Evolutionary conservation across 305 asterid species (phyloP), one percentile per base, ranked within the genome.

Genomic region (Fraxinus latifolia): DNA sequence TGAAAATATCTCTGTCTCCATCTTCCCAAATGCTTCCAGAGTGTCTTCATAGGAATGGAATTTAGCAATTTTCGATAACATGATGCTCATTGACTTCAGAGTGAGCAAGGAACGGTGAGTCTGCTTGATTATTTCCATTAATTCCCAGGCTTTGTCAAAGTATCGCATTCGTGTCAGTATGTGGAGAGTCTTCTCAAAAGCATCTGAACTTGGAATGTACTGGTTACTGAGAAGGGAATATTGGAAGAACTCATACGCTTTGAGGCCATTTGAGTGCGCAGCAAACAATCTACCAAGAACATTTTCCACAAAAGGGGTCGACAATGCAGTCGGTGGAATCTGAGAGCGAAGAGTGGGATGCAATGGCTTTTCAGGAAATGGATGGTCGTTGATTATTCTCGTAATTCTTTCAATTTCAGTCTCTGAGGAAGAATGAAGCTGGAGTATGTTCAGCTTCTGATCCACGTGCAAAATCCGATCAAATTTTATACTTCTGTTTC

Each of bases 161-260:
- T 94, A 93, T n/a, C 96, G 96, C 99, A 96, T 96, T 34, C 98
- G 91, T 2, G 97, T 82, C 71, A 96, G 95, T 87, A 96, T 90
- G 81, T 93, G 99, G 77, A 96, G 93, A 0, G 98, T 92, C 88
- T 92, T 93, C 88, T 96, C 99, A 82, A 91, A 92, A 83, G 98
- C 97, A 84, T 87, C 99, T 0, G 98, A 87, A 76, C 90, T 94
- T 33, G 99, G 98, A 83, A 62, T 53, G 33, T 89, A 90, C 1
- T 79, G 60, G 27, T 91, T 80, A 27, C 84, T 86, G 3, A 74
- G 74, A 37, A 96, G 95, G 85, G 94, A 94, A 73, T 88, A 93
- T 47, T 87, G 88, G 85, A 94, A 94, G 39, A 94, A 86, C 58
- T 93, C 92, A 50, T 90, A 94, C 8, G 97, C 98, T 86, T 94